Evolutionary conservation across 495 filamentous ascomycete species (phyloP).

Genomic region (Talaromyces thailandensis): DNA sequence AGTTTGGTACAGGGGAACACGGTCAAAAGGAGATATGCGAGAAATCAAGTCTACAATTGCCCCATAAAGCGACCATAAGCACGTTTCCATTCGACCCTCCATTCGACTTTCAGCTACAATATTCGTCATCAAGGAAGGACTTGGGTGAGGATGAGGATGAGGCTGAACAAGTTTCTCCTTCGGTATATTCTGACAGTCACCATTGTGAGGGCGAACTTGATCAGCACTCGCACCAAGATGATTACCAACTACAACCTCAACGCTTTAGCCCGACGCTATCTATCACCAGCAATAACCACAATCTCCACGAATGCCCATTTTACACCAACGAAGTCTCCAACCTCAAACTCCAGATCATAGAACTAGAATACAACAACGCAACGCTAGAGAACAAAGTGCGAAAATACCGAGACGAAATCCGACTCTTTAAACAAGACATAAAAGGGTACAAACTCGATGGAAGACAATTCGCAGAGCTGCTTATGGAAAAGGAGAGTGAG

Average conservation of each 20-base stretch:
- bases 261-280: neutral
- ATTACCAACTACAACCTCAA: neutral
- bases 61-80: neutral
- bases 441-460: neutral
- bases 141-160: neutral
- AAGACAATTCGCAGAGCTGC: neutral
- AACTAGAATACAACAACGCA: constrained; percentile 6
- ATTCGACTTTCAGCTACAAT: neutral
- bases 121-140: neutral
- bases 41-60: neutral
- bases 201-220: neutral
- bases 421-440: constrained; percentile 5
- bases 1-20: neutral
- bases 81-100: neutral
- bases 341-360: constrained; percentile 1
- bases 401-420: constrained; percentile 4
- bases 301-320: neutral
- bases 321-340: neutral
- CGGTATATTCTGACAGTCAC: neutral
- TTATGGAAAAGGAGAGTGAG: constrained; percentile 2
- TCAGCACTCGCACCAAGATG: neutral
- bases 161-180: neutral
- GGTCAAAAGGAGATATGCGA: neutral
- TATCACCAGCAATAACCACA: neutral
- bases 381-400: constrained; percentile 1